Evolutionary conservation across 441 rosid species (phyloP), one percentile per base, ranked within the genome.

Genomic region (Cnidoscolus chayamansa): DNA sequence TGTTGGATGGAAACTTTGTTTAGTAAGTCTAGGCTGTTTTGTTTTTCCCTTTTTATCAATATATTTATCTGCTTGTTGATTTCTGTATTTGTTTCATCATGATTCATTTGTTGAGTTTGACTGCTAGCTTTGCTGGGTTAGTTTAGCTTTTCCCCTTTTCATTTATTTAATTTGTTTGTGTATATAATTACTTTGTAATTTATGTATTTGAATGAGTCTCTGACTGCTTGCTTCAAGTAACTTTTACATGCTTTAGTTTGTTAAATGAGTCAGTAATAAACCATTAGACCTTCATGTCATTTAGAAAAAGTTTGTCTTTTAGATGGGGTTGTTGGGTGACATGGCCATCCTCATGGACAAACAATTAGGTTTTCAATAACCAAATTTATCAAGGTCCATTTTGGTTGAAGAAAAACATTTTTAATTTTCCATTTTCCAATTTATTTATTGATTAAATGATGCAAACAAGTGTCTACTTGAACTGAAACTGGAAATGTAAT

Each of bases 381-480:
- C 9, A 32, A 35, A 63, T 63, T 35, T 7, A 19, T 63, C 19
- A 40, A n/a, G 25, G 13, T 40, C 5, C 2, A 7, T 61, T 7
- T 35, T 25, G 10, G 4, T 35, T 11, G 65, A 31, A 35, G 16
- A 35, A 62, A 62, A 35, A n/a, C 6, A 37, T 4, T 4, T 43
- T 69, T 37, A 43, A 2, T 43, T 56, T 51, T 30, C 48, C 60
- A 69, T 37, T 12, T 69, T 49, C 45, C 54, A 47, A 66, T 50
- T 17, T 17, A 4, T 66, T 50, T 66, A 20, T 66, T 50, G 45
- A 0, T 51, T 51, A 63, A 31, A 2, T 50, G 32, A 12, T 68
- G 30, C 47, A 67, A 53, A 43, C 3, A 61, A 68, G 45, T 20
- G 20, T 40, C 2, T 43, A 19, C 4, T 13, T 43, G 31, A 12